phyloP scores from a whole-genome alignment of 495 filamentous ascomycete species.

The Parachaetomium inaequale region DNA sequence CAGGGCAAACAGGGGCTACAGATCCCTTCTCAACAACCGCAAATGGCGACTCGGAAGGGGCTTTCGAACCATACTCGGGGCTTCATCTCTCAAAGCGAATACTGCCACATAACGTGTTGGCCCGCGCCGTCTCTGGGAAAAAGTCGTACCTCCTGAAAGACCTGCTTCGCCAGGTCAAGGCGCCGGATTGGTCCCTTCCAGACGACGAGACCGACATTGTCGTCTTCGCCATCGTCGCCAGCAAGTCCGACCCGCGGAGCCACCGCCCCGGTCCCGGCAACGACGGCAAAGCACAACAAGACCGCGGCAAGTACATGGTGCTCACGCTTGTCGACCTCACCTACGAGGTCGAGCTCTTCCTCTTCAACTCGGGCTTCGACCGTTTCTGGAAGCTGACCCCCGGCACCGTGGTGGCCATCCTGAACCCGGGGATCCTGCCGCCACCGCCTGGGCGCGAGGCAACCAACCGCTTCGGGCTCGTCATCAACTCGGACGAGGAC shows the following conservation, averaged over 20 bases:
- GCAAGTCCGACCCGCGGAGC: constrained; percentile 74
- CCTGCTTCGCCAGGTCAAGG: constrained; percentile 74
- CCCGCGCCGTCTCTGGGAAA: constrained; percentile 70
- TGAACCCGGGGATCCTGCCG: constrained; percentile 91
- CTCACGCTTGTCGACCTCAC: constrained; percentile 81
- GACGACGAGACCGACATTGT: constrained; percentile 83
- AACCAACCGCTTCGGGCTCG: constrained; percentile 77
- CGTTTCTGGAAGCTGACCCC: constrained; percentile 85
- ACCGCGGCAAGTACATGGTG: constrained; percentile 82
- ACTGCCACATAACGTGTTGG: constrained; percentile 75
- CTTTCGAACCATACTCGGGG: constrained; percentile 82
- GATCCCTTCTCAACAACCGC: constrained; percentile 11
- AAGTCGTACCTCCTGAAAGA: constrained; percentile 75
- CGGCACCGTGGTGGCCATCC: constrained; percentile 82
- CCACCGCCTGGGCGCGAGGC: constrained; percentile 67
- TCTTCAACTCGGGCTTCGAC: constrained; percentile 88
- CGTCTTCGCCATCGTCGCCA: constrained; percentile 79
- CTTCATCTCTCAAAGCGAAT: constrained; percentile 80
- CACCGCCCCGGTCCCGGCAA: constrained; percentile 60
- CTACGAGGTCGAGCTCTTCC: constrained; percentile 86
- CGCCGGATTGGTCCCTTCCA: constrained; percentile 79
- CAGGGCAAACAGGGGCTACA: background rate
- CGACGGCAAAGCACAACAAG: constrained; percentile 48
- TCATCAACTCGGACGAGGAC: constrained; percentile 77
- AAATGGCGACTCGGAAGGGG: constrained; percentile 31